Evolutionary conservation across 108 stramenopile genomes (phyloP).

Genomic region (Conticribra weissflogii): DNA sequence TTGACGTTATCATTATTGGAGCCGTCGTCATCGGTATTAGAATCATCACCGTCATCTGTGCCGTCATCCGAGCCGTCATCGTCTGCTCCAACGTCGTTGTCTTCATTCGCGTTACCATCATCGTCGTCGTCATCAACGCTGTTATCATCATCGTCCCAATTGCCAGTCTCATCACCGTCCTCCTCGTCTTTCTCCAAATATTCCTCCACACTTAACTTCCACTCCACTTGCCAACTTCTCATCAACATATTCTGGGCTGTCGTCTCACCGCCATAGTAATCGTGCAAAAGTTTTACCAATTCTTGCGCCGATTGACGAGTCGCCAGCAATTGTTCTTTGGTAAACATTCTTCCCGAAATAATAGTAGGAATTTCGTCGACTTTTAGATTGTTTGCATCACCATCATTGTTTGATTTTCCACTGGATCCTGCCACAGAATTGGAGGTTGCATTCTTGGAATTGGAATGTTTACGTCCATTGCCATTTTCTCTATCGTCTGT

Average conservation of each 20-base stretch:
- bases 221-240: constrained; percentile 38
- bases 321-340: constrained; percentile 5
- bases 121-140: not conserved
- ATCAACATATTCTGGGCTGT: constrained; percentile 31
- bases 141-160: constrained; percentile 2
- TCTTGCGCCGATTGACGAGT: constrained; percentile 29
- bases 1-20: not conserved
- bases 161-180: not conserved
- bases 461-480: no score
- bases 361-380: no score
- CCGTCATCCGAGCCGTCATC: constrained; percentile 9
- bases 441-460: no score
- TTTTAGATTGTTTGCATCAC: no score
- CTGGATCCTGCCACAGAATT: no score
- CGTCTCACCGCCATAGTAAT: constrained; percentile 45
- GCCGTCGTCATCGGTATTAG: constrained; percentile 3
- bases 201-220: constrained; percentile 28
- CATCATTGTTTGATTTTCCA: no score
- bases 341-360: constrained; percentile 6
- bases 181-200: constrained; percentile 6
- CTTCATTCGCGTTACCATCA: not conserved
- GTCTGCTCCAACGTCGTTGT: constrained; percentile 1
- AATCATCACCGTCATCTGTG: not conserved
- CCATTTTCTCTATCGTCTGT: no score
- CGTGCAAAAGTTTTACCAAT: constrained; percentile 29